phyloP scores from a whole-genome alignment of 2,329 filamentous ascomycete species.

The Mycosphaerelloides madeirae region DNA sequence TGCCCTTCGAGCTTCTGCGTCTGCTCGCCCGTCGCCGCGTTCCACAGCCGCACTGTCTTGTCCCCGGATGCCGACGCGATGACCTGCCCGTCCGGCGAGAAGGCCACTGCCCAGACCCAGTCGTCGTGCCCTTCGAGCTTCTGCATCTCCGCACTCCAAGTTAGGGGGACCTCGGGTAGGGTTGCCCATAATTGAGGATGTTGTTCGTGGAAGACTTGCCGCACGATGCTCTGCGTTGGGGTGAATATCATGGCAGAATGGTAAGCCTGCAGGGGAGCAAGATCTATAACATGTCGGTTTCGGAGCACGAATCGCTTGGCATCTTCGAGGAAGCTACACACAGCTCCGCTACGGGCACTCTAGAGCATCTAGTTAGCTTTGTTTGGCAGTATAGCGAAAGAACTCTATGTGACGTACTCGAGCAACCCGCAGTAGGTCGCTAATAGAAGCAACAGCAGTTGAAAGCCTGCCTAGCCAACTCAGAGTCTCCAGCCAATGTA shows the following conservation, averaged over 20 bases:
- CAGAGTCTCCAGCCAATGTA: constrained; percentile 41
- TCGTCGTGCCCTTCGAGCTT: constrained; percentile 25
- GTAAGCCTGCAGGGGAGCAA: too few relatives aligned
- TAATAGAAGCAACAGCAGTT: constrained; percentile 10
- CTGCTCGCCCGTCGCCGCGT: too few relatives aligned
- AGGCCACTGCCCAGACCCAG: too few relatives aligned
- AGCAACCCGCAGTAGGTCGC: not conserved
- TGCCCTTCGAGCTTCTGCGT: too few relatives aligned
- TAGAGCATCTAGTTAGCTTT: not conserved
- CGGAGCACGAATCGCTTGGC: constrained; percentile 31
- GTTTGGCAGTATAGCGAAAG: too few relatives aligned
- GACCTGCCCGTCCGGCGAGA: too few relatives aligned
- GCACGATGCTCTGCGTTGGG: too few relatives aligned
- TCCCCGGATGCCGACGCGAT: too few relatives aligned
- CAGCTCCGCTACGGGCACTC: not conserved
- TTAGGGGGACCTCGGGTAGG: constrained; percentile 4
- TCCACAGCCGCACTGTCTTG: too few relatives aligned
- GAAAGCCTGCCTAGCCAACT: constrained; percentile 31
- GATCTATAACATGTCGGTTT: constrained; percentile 27
- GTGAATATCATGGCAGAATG: too few relatives aligned
- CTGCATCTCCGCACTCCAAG: constrained; percentile 24
- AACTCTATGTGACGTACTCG: not conserved
- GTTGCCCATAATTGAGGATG: constrained; percentile 17
- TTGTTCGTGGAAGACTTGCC: constrained; percentile 21
- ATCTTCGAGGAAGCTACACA: constrained; percentile 29